Percentiles rank a stretch among this genome's conserved stretches.
Evolutionary conservation across 2,329 filamentous ascomycete genomes (phyloP).

Genomic region (Ascochyta lentis): DNA sequence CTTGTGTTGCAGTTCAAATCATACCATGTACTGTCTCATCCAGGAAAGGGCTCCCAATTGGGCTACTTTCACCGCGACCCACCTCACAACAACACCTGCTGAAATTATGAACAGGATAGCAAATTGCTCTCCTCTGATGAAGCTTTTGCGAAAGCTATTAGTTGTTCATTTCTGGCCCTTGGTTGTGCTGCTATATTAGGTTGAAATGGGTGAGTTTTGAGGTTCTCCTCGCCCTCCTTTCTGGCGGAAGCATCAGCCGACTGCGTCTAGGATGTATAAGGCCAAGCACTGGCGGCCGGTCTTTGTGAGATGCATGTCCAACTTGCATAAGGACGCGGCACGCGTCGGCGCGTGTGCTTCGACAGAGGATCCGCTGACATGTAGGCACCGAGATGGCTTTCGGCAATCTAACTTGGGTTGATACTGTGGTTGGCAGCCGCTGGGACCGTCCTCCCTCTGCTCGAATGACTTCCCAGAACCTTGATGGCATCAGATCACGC

Average conservation of each 20-base stretch:
- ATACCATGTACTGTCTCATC: not conserved
- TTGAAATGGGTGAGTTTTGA: too few species aligned
- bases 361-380: conserved; percentile 1
- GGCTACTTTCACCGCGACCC: too few species aligned
- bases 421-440: too few species aligned
- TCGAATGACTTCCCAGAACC: not conserved
- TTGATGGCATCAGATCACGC: conserved; percentile 6
- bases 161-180: too few species aligned
- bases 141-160: too few species aligned
- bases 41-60: not conserved
- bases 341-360: conserved; percentile 8
- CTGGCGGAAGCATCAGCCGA: too few species aligned
- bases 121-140: too few species aligned
- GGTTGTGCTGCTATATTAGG: too few species aligned
- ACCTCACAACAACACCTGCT: too few species aligned
- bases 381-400: not conserved
- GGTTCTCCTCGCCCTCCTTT: too few species aligned
- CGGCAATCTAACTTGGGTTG: not conserved
- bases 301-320: not conserved
- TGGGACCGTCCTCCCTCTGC: too few species aligned
- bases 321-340: not conserved
- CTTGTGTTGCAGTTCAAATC: not conserved
- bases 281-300: not conserved
- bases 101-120: too few species aligned
- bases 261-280: not conserved